Percentiles rank a stretch among this genome's conserved stretches.
Evolutionary conservation across 208 protist species (phyloP).

Genomic region (Trypanosoma brucei): DNA sequence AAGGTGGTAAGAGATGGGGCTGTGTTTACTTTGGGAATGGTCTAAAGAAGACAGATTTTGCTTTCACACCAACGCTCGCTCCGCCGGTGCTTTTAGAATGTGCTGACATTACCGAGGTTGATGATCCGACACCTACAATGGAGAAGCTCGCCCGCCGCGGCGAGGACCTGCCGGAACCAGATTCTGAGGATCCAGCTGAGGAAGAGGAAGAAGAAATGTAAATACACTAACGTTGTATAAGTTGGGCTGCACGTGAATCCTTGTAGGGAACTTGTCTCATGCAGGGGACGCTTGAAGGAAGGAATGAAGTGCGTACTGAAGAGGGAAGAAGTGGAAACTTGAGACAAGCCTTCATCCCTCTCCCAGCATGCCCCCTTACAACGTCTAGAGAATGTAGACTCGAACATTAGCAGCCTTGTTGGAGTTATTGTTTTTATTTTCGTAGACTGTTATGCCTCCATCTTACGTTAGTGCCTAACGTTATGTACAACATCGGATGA

Average conservation of each 20-base stretch:
- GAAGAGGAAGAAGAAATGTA: conserved; percentile 62
- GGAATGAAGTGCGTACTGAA: no score
- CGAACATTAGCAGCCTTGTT: neutral
- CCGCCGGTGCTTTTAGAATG: conserved; percentile 78
- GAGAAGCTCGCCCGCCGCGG: conserved; percentile 91
- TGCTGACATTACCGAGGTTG: conserved; percentile 73
- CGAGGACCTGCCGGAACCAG: conserved; percentile 78
- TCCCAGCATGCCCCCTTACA: neutral
- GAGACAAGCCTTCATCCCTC: neutral
- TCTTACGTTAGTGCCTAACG: neutral
- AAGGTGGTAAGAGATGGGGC: conserved; percentile 72
- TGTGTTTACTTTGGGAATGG: conserved; percentile 90
- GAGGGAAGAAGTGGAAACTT: no score
- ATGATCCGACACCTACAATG: conserved; percentile 79
- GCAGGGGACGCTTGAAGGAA: neutral
- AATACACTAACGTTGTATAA: conserved; percentile 1
- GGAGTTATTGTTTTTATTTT: neutral
- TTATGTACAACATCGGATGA: neutral
- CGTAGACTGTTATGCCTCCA: neutral
- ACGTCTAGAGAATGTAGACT: neutral
- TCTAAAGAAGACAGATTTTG: conserved; percentile 82
- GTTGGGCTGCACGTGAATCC: neutral
- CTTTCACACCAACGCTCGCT: conserved; percentile 78
- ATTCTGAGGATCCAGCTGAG: conserved; percentile 84
- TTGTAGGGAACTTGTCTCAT: neutral